Evolutionary conservation across 2,329 filamentous ascomycete genomes (phyloP).

Genomic region (Alternaria atra): DNA sequence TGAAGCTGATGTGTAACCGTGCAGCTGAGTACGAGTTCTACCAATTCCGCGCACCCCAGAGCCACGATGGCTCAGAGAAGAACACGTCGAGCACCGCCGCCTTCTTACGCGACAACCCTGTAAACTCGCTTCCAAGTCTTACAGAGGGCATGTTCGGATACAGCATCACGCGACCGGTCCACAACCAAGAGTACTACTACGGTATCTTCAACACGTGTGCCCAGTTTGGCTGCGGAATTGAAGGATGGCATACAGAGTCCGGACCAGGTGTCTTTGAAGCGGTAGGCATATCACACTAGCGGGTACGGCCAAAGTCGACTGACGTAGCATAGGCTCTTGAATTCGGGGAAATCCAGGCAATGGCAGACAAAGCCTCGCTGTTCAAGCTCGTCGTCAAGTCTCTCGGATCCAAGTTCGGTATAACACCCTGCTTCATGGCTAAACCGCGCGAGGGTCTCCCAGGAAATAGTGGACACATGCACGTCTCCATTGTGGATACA

Average conservation of each 20-base stretch:
- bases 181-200: slow-evolving; percentile 94
- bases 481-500: slow-evolving; percentile 84
- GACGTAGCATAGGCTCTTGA: slow-evolving; percentile 75
- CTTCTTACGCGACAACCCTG: slow-evolving; percentile 77
- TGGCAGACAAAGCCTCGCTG: slow-evolving; percentile 89
- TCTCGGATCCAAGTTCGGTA: slow-evolving; percentile 83
- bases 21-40: slow-evolving; percentile 95
- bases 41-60: slow-evolving; percentile 77
- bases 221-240: slow-evolving; percentile 80
- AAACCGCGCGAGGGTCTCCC: slow-evolving; percentile 91
- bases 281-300: slow-evolving; percentile 53
- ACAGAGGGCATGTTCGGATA: slow-evolving; percentile 98
- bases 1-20: slow-evolving; percentile 28
- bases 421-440: slow-evolving; percentile 98
- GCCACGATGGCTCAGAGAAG: slow-evolving; percentile 60
- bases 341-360: slow-evolving; percentile 84
- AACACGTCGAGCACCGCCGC: slow-evolving; percentile 74
- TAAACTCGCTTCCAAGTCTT: slow-evolving; percentile 76
- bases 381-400: slow-evolving; percentile 98
- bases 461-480: slow-evolving; percentile 95
- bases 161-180: slow-evolving; percentile 83
- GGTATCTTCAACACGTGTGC: slow-evolving; percentile 82
- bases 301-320: not conserved
- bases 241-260: slow-evolving; percentile 95
- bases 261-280: slow-evolving; percentile 96